A percentile compares a stretch with the other conserved stretches of the same genome.
Conservation (phyloP, 2,329 filamentous ascomycete species). For the Dothistroma pini region DNA sequence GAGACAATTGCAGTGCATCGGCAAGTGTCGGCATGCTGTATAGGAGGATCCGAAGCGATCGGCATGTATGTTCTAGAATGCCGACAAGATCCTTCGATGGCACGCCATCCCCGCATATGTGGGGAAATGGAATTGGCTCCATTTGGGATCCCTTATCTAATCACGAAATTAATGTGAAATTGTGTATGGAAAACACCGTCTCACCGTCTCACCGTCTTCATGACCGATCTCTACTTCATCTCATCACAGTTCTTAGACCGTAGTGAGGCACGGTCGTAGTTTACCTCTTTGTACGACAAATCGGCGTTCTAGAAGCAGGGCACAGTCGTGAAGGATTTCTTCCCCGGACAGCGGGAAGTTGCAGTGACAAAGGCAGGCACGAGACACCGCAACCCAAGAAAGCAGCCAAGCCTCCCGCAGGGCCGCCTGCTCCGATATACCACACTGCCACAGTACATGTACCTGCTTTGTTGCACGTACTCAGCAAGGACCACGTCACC, state of each 20-base stretch:
- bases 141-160: no score
- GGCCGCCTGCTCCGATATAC: background rate
- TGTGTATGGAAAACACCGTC: no score
- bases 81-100: no score
- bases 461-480: background rate
- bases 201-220: background rate
- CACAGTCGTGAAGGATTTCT: background rate
- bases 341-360: background rate
- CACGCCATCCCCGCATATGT: no score
- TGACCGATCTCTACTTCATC: background rate
- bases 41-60: no score
- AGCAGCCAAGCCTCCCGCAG: background rate
- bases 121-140: no score
- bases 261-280: background rate
- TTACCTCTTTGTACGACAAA: background rate
- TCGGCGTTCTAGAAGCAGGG: background rate
- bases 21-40: no score
- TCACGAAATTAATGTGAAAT: no score
- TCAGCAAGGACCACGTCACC: background rate
- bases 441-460: no score
- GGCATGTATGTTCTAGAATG: no score
- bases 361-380: constrained; percentile 1
- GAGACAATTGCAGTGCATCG: no score
- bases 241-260: background rate
- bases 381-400: background rate